These are phyloP conservation scores for Pseudogymnoascus pannorum DNA, from an alignment of 2,329 filamentous ascomycete genomes.

Conservation along the genomic window DNA sequence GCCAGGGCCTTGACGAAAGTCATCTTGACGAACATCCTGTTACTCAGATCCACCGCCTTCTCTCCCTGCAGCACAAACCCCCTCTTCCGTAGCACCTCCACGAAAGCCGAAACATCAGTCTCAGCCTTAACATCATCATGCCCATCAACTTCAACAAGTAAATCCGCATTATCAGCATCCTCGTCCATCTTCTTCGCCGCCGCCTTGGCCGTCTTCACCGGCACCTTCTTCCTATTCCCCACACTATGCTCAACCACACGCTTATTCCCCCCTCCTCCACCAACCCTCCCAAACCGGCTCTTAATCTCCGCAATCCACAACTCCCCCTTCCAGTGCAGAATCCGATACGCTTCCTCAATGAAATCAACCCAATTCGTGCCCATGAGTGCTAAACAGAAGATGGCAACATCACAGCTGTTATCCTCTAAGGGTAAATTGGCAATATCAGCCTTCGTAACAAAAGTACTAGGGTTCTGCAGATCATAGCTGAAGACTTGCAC, in stretches of 20 bases:
- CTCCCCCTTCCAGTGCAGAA: slow-evolving; percentile 89
- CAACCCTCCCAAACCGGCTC: slow-evolving; percentile 68
- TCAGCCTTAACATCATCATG: slow-evolving; percentile 56
- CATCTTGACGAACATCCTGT: slow-evolving; percentile 99
- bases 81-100: slow-evolving; percentile 70
- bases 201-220: slow-evolving; percentile 37
- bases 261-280: slow-evolving; percentile 35
- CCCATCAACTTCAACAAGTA: slow-evolving; percentile 66
- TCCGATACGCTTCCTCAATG: slow-evolving; percentile 87
- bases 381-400: slow-evolving; percentile 97
- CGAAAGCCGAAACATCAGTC: slow-evolving; percentile 81
- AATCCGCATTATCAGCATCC: slow-evolving; percentile 44
- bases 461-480: slow-evolving; percentile 65
- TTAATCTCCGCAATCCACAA: slow-evolving; percentile 98
- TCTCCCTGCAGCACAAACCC: slow-evolving; percentile 77
- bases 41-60: slow-evolving; percentile 69
- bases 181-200: slow-evolving; percentile 34
- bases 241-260: slow-evolving; percentile 59
- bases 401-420: slow-evolving; percentile 72
- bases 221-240: slow-evolving; percentile 54
- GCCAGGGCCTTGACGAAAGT: slow-evolving; percentile 79
- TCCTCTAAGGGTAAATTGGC: slow-evolving; percentile 70
- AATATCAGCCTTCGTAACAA: slow-evolving; percentile 86
- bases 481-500: slow-evolving; percentile 80
- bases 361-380: slow-evolving; percentile 98